Conservation (phyloP, 331 rosid species). For the Ulmus americana region DNA sequence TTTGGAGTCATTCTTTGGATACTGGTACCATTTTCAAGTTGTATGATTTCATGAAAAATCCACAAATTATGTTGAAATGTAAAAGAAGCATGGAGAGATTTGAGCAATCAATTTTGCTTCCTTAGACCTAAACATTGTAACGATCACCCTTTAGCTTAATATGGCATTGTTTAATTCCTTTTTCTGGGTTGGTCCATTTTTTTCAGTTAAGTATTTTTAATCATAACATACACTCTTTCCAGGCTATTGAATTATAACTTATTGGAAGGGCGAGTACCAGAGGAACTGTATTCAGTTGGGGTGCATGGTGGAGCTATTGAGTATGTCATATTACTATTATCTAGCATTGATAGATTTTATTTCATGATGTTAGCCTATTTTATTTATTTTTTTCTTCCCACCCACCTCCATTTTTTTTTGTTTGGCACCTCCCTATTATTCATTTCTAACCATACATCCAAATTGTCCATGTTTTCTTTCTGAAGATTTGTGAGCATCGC, state of each 20-base stretch:
- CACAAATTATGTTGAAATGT: neutral
- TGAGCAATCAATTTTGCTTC: neutral
- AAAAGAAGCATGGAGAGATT: neutral
- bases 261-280: conserved; percentile 81
- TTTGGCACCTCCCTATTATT: neutral
- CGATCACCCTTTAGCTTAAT: no score
- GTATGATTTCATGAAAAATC: neutral
- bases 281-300: conserved; percentile 71
- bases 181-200: no score
- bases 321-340: conserved; percentile 34
- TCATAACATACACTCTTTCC: conserved; percentile 27
- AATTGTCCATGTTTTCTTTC: no score
- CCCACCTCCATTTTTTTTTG: neutral
- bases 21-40: neutral
- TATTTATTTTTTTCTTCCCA: neutral
- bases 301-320: conserved; percentile 97
- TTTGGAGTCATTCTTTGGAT: neutral
- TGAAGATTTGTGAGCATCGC: no score
- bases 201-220: conserved; percentile 1
- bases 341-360: neutral
- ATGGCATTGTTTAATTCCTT: neutral
- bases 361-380: conserved; percentile 14
- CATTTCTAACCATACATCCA: no score
- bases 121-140: neutral
- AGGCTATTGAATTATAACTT: conserved; percentile 77